Evolutionary conservation across 2,329 filamentous ascomycete genomes (phyloP), one percentile per base, ranked within the genome.

Genomic region (Clonostachys byssicola): DNA sequence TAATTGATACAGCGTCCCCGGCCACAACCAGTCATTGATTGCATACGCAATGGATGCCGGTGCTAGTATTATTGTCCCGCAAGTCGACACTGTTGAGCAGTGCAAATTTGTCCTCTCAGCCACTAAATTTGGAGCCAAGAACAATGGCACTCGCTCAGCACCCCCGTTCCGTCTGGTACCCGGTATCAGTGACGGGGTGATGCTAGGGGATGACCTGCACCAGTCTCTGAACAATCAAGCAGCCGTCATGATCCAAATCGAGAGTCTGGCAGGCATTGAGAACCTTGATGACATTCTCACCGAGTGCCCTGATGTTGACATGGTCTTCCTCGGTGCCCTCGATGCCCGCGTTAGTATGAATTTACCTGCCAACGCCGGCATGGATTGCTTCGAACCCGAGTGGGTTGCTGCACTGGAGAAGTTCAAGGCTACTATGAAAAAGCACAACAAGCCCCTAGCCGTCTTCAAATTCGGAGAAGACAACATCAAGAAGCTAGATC

Each of bases 201-300:
- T 30, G 23, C 23, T 30, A 2, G 23, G 23, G 3, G 23, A 30
- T 30, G 23, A 30, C 23, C 48, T 74, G 8, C 63, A 64, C 49
- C 56, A 66, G 49, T 68, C 65, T 50, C 44, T 72, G 33, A 75
- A 76, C 56, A 55, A 69, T 45, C 72, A 74, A 55, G 71, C 73
- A 1, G 72, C 73, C 42, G 57, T 76, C 48, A 68, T 74, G 60
- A 71, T 75, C 43, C 73, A 76, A 55, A 70, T 75, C 38, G 73
- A 76, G 56, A 59, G 64, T 1, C 53, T 68, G 5, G 57, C 23
- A 30, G 23, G 23, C 23, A 30, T 30, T 30, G 23, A 30, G 10
- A 30, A 4, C 23, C 68, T 76, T n/a, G 72, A 76, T 51, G 70
- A 61, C 38, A 75, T 76, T 47, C 63, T 77, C 33, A 73, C 70